Evolutionary conservation across 805 yeast genomes (phyloP), one percentile per base, ranked within the genome.

Genomic region (Pichia ethanolica): DNA sequence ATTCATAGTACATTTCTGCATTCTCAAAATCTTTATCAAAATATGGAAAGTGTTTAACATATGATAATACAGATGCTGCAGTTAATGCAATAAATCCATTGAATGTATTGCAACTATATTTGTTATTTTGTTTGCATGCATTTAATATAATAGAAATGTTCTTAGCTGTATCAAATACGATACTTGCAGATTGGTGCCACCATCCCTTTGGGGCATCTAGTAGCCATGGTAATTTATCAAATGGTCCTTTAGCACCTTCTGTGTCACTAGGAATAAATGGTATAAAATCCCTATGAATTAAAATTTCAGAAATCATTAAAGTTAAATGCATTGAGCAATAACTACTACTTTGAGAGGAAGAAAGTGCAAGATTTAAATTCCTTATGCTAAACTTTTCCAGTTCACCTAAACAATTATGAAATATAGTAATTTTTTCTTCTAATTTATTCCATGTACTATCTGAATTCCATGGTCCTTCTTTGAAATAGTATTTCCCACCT

Each of bases 31-130:
- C 5, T 9, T 27, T 14, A 43, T 34, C 34, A 43, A 7, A 43
- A 35, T 43, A n/a, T 12, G 45, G 45, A 9, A 43, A 43, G 26
- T 43, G 45, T 43, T 43, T 20, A n/a, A 43, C 35, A 27, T 43
- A 43, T 10, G 45, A 43, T 11, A 43, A 13, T 6, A 34, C 10
- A n/a, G 45, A 34, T 8, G 39, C 45, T 9, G 39, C 38, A 10
- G 45, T 43, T 43, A 43, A 43, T 9, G 39, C 39, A 13, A 43
- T 27, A 25, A 43, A 43, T 27, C 45, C 45, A 43, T 43, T 43
- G 6, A 43, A 43, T 26, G 38, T 9, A 42, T 43, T 43, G n/a
- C 45, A 43, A 13, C 33, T 43, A 27, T 43, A 43, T 12, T 43
- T 43, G 11, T 28, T 25, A 43, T 43, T 34, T 0, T 34, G 7